Evolutionary conservation across 495 filamentous ascomycete species (phyloP).

Genomic region (Xylaria bambusicola): DNA sequence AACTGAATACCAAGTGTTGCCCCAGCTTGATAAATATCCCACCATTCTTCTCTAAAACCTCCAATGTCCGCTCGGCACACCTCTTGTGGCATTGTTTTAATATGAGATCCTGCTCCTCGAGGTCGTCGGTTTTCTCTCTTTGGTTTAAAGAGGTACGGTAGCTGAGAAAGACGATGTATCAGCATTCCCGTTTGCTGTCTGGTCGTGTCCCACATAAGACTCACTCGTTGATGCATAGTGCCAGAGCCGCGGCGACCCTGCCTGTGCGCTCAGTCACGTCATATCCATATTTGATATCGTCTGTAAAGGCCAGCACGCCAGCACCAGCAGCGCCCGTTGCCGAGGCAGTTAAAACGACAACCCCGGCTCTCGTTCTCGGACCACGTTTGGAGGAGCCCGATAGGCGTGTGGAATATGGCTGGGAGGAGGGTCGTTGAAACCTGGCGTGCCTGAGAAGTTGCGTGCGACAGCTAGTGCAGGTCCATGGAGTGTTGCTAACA

Average conservation of each 20-base stretch:
- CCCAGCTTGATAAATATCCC: constrained; percentile 98
- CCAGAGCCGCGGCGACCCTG: constrained; percentile 74
- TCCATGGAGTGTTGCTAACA: constrained; percentile 38
- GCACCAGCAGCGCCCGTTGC: constrained; percentile 56
- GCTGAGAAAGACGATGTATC: constrained; percentile 44
- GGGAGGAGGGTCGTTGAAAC: constrained; percentile 28
- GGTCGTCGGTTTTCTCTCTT: constrained; percentile 57
- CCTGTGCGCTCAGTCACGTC: constrained; percentile 74
- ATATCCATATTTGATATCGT: constrained; percentile 72
- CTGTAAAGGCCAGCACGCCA: constrained; percentile 66
- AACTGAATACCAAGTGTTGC: constrained; percentile 71
- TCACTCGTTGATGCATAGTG: constrained; percentile 88
- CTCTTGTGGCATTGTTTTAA: constrained; percentile 87
- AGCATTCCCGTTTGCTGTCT: not conserved
- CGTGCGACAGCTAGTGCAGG: constrained; percentile 47
- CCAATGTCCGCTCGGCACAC: constrained; percentile 81
- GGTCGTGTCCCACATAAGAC: constrained; percentile 33
- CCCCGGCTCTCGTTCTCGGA: constrained; percentile 20
- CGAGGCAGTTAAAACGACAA: constrained; percentile 42
- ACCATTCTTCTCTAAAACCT: constrained; percentile 89
- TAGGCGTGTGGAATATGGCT: constrained; percentile 34
- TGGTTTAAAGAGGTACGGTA: constrained; percentile 80
- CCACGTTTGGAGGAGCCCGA: constrained; percentile 25
- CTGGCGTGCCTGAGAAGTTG: constrained; percentile 28
- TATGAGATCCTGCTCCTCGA: constrained; percentile 62